Percentiles rank a stretch among this genome's conserved stretches.
These are phyloP conservation scores for Sporothrix euskadiensis DNA, from an alignment of 2,329 filamentous ascomycete species.

Conservation along the genomic window DNA sequence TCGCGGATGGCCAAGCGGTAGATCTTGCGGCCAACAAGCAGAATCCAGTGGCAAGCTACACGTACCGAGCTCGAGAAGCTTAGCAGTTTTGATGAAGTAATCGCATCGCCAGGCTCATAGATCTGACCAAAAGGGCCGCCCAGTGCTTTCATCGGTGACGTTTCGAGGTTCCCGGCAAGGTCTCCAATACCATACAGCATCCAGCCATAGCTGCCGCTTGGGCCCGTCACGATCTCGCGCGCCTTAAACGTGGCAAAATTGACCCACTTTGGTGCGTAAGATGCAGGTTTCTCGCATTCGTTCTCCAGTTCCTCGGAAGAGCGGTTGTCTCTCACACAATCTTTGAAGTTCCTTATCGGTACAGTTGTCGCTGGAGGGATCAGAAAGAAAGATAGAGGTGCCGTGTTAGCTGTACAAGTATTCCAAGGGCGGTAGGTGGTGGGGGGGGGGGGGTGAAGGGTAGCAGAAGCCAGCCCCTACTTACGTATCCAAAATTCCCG, in stretches of 20 bases:
- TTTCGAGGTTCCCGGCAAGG: not conserved
- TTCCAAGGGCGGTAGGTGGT: no score
- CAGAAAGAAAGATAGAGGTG: no score
- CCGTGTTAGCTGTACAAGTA: no score
- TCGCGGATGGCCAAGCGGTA: constrained; percentile 4
- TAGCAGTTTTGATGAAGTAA: no score
- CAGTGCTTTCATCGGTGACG: not conserved
- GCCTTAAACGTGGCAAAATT: not conserved
- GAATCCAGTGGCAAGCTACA: not conserved
- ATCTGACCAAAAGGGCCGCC: not conserved
- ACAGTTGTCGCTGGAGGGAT: no score
- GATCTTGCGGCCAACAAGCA: not conserved
- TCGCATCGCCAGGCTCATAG: not conserved
- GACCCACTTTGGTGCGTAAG: not conserved
- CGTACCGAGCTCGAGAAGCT: not conserved
- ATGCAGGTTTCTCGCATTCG: not conserved
- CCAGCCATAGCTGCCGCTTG: no score
- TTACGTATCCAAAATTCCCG: constrained; percentile 8
- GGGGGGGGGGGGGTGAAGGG: no score
- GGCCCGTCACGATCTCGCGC: not conserved
- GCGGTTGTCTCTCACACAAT: no score
- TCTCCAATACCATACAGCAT: not conserved
- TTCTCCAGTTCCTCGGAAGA: not conserved
- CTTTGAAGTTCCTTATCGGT: no score
- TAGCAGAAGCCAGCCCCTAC: not conserved